Base-by-base conservation (phyloP, 176 grass and related monocot species). In the Phragmites australis region DNA sequence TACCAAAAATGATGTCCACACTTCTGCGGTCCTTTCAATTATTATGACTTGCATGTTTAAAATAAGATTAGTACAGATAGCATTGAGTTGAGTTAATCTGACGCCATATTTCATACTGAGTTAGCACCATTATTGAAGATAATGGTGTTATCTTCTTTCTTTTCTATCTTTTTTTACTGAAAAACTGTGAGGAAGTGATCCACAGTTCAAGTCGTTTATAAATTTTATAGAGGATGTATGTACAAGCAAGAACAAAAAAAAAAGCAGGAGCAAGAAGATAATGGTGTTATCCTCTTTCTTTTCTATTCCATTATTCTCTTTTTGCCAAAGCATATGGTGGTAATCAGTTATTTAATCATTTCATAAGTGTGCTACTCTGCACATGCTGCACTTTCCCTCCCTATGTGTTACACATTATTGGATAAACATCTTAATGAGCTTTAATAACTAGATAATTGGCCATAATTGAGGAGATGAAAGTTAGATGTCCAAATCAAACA, bases 31-130 rank as follows among this genome's bases (percentile, higher is more conserved):
- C 30, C 76, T 69, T 30, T 5, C 43, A 70, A 51, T 54, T 82
- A 21, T 53, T 84, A 43, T 68, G 61, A 25, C 29, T 50, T 69
- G 37, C 39, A 53, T 74, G 56, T 88, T 84, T 59, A 37, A 54
- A 69, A 16, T 53, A 81, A 45, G 31, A 10, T 22, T 27, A 15
- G 46, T 54, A 12, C 21, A 63, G 1, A 26, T 13, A 45, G 16
- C 34, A 21, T 19, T 74, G 22, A 40, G 42, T 80, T 65, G 7
- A 2, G 2, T 17, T 67, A 78, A 57, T n/a, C 21, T 49, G 66
- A 5, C 15, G 48, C 37, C 3, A 29, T 58, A 56, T 79, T 37
- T 6, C 13, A 9, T 34, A 27, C 45, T 45, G 29, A 51, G 2
- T 53, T 73, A 21, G 30, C 29, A 25, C 22, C 30, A 65, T 10